Evolutionary conservation across 129 eudicot species (phyloP).

Genomic region (Logfia minima): DNA sequence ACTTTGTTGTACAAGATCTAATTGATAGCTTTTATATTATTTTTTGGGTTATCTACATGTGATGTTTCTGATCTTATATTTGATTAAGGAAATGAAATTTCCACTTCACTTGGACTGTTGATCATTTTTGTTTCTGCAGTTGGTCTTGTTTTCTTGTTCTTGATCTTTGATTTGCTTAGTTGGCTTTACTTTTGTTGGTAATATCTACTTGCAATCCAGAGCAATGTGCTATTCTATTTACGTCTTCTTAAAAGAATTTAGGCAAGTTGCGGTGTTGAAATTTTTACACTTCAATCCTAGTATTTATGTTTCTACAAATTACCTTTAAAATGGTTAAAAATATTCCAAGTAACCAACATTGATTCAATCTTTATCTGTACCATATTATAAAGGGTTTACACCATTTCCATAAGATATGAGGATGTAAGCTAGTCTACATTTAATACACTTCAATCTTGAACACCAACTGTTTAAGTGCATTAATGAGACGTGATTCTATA

Average conservation of each 20-base stretch:
- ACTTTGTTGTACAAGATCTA: conserved; percentile 34
- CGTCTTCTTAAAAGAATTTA: background rate
- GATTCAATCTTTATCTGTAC: no score
- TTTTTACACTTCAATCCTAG: no score
- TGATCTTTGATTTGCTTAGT: background rate
- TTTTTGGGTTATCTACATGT: conserved; percentile 1
- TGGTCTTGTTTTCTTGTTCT: background rate
- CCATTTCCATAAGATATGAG: no score
- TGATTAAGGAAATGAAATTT: background rate
- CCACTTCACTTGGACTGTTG: background rate
- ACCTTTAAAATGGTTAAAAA: no score
- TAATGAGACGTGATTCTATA: background rate
- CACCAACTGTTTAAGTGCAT: no score
- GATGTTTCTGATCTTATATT: conserved; percentile 12
- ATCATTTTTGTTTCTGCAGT: conserved; percentile 1
- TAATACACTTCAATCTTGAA: no score
- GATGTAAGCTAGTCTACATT: no score
- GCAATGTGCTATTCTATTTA: background rate
- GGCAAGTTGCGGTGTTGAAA: background rate
- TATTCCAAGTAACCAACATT: no score
- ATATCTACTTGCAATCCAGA: background rate
- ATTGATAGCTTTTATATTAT: background rate
- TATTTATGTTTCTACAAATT: no score
- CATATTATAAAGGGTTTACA: no score
- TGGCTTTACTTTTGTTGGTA: background rate